phyloP scores from a whole-genome alignment of 257 asterid species.

The Petunia axillaris region DNA sequence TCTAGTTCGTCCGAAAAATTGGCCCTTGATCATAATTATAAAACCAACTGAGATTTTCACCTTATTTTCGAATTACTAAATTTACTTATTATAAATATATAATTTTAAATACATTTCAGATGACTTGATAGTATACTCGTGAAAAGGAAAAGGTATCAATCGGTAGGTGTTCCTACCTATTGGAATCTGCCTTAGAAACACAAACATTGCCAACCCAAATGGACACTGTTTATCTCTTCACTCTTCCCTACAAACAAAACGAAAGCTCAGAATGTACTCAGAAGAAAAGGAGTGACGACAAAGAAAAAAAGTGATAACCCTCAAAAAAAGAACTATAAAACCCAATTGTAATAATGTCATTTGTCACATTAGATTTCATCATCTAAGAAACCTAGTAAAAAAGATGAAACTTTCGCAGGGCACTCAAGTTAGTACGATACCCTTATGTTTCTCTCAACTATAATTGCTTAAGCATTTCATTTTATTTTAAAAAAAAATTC shows the following conservation, averaged over 20 bases:
- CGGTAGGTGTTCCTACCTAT: not conserved
- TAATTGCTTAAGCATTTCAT: not conserved
- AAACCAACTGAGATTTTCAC: too few species aligned
- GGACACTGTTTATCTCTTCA: not conserved
- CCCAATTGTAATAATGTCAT: not conserved
- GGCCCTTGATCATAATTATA: too few species aligned
- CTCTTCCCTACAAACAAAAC: not conserved
- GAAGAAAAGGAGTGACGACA: not conserved
- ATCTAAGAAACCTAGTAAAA: constrained; percentile 11
- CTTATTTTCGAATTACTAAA: too few species aligned
- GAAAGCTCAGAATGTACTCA: not conserved
- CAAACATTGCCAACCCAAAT: not conserved
- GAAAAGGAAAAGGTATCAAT: not conserved
- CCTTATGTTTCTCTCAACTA: not conserved
- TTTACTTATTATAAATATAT: too few species aligned
- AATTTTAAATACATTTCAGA: too few species aligned
- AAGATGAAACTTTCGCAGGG: not conserved
- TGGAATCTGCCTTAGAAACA: not conserved
- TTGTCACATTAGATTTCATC: not conserved
- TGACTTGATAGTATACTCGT: too few species aligned
- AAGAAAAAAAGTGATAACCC: not conserved
- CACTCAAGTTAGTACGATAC: not conserved
- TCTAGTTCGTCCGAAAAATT: too few species aligned
- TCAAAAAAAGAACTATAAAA: not conserved
- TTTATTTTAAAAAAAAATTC: not conserved